A percentile compares a stretch with the other conserved stretches of the same genome.
phyloP scores from a whole-genome alignment of 2,329 filamentous ascomycete species.

The Cercospora sojina region DNA sequence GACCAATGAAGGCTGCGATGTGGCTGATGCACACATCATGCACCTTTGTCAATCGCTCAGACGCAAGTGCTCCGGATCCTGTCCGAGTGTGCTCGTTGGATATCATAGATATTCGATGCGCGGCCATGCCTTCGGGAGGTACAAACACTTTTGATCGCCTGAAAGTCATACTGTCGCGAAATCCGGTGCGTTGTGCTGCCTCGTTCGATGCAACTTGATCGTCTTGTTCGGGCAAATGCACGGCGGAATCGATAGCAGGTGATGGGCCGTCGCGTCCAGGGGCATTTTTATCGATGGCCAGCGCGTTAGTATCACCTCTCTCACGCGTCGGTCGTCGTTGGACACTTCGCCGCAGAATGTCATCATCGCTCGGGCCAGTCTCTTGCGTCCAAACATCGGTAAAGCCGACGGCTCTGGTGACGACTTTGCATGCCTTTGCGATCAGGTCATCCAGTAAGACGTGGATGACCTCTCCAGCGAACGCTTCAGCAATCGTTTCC shows the following conservation, averaged over 20 bases:
- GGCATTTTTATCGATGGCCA: conserved; percentile 22
- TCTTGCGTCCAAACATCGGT: conserved; percentile 71
- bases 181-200: conserved; percentile 6
- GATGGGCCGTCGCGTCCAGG: not conserved
- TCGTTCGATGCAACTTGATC: conserved; percentile 8
- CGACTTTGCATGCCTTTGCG: conserved; percentile 87
- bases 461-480: conserved; percentile 61
- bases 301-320: not conserved
- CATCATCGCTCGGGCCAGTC: conserved; percentile 13
- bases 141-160: conserved; percentile 23
- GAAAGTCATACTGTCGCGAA: conserved; percentile 5
- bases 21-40: conserved; percentile 89
- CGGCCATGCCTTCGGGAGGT: conserved; percentile 24
- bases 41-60: conserved; percentile 72
- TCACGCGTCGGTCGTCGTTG: not conserved
- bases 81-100: conserved; percentile 23
- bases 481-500: conserved; percentile 61
- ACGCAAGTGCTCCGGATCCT: conserved; percentile 66
- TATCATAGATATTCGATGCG: conserved; percentile 35
- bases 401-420: conserved; percentile 87
- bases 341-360: conserved; percentile 2
- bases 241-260: conserved; percentile 27
- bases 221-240: conserved; percentile 19
- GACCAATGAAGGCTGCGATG: conserved; percentile 88
- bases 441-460: conserved; percentile 90